These are phyloP conservation scores for Malus hybrid DNA, from an alignment of 331 rosid genomes.

Conservation along the genomic window DNA sequence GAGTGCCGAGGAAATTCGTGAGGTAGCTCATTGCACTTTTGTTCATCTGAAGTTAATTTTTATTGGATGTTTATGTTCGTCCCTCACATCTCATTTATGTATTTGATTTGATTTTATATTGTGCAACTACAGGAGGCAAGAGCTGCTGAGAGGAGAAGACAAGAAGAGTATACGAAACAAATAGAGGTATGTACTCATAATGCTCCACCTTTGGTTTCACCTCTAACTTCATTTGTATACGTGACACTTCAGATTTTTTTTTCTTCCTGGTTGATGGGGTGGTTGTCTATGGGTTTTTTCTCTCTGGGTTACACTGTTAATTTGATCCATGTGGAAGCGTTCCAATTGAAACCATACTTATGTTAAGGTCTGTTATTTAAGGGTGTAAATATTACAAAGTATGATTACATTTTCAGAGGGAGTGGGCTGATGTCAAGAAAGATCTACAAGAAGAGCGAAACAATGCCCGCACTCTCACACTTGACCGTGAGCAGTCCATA, in stretches of 20 bases:
- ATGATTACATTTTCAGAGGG: constrained; percentile 47
- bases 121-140: constrained; percentile 71
- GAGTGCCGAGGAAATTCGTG: constrained; percentile 75
- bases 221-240: background rate
- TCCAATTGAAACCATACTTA: background rate
- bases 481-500: constrained; percentile 60
- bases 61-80: background rate
- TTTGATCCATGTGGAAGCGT: background rate
- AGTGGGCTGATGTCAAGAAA: constrained; percentile 93
- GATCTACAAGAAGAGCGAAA: constrained; percentile 80
- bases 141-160: constrained; percentile 72
- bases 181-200: constrained; percentile 50
- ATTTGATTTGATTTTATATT: background rate
- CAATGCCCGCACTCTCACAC: constrained; percentile 48
- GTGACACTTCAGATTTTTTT: background rate
- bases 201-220: background rate
- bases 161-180: constrained; percentile 61
- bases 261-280: background rate
- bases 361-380: background rate
- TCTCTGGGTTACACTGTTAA: background rate
- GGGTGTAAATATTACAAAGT: background rate
- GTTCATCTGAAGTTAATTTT: background rate
- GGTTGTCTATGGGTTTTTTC: background rate
- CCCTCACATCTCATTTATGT: background rate
- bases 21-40: constrained; percentile 42